A percentile compares a stretch with the other conserved stretches of the same genome.
Evolutionary conservation across 179 eudicot genomes (phyloP).

Genomic region (Vitellaria paradoxa): DNA sequence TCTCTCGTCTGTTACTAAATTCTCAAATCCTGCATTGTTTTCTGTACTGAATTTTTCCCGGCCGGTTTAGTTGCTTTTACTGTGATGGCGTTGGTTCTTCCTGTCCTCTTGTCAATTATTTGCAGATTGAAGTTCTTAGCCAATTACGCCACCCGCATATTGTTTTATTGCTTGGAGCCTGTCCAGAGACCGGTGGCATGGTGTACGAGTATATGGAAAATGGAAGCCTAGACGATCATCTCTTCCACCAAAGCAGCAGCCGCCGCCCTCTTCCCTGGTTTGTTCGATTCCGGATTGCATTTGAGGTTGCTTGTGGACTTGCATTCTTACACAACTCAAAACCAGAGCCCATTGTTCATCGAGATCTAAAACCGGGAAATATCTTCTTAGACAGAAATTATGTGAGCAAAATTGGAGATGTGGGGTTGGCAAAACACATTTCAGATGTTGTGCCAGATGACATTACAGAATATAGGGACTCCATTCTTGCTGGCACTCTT

Average conservation of each 20-base stretch:
- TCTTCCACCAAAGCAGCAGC: constrained; percentile 19
- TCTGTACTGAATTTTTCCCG: not conserved
- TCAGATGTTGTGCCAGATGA: constrained; percentile 41
- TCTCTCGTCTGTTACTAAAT: not conserved
- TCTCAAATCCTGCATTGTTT: not conserved
- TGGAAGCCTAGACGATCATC: constrained; percentile 50
- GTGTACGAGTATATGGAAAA: constrained; percentile 61
- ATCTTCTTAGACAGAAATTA: constrained; percentile 42
- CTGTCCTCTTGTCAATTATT: constrained; percentile 4
- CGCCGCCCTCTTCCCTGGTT: constrained; percentile 47
- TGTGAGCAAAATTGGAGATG: constrained; percentile 52
- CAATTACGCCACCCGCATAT: constrained; percentile 55
- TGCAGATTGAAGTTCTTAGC: constrained; percentile 56
- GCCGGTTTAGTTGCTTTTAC: not conserved
- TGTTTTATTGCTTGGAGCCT: constrained; percentile 57
- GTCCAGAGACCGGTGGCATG: constrained; percentile 54
- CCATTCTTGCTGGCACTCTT: constrained; percentile 48
- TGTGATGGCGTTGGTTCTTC: constrained; percentile 3
- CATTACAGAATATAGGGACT: constrained; percentile 41
- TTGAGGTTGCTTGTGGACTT: constrained; percentile 59
- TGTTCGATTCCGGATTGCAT: constrained; percentile 43
- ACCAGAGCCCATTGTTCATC: constrained; percentile 53
- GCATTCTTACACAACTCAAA: constrained; percentile 56
- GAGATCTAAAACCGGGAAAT: constrained; percentile 64
- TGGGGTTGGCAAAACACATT: constrained; percentile 52